Evolutionary conservation across 1,139 yeast species (phyloP).

Genomic region (Pichia sp.): DNA sequence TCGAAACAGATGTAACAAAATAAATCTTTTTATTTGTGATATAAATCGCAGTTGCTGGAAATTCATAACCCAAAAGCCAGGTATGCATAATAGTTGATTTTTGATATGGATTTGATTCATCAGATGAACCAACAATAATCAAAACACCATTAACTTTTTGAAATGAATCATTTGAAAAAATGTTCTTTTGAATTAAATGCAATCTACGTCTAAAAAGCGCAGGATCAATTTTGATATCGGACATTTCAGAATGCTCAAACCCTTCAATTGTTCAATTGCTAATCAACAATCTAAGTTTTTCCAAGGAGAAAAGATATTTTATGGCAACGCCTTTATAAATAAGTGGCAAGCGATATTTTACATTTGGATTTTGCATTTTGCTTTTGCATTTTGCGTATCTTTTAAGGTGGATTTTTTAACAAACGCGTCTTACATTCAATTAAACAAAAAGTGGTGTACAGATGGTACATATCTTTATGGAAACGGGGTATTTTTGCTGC

Average conservation of each 20-base stretch:
- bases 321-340: too few species aligned
- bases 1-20: conserved; percentile 79
- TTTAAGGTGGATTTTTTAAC: too few species aligned
- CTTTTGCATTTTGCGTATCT: too few species aligned
- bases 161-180: conserved; percentile 37
- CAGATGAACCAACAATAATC: conserved; percentile 74
- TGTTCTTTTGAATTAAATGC: conserved; percentile 35
- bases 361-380: too few species aligned
- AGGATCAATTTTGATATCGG: conserved; percentile 30
- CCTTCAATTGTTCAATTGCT: too few species aligned
- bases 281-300: too few species aligned
- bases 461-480: too few species aligned
- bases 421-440: too few species aligned
- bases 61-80: conserved; percentile 93
- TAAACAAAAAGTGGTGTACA: too few species aligned
- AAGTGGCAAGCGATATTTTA: too few species aligned
- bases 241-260: conserved; percentile 27
- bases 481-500: too few species aligned
- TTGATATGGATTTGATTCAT: conserved; percentile 85
- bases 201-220: conserved; percentile 36
- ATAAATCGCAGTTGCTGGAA: conserved; percentile 79
- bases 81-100: conserved; percentile 84
- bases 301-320: too few species aligned
- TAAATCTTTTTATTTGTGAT: conserved; percentile 56
- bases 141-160: conserved; percentile 50